A percentile compares a stretch with the other conserved stretches of the same genome.
These are phyloP conservation scores for Coemansia sp. DNA, from an alignment of 192 early-diverging fungal genomes.

Conservation along the genomic window DNA sequence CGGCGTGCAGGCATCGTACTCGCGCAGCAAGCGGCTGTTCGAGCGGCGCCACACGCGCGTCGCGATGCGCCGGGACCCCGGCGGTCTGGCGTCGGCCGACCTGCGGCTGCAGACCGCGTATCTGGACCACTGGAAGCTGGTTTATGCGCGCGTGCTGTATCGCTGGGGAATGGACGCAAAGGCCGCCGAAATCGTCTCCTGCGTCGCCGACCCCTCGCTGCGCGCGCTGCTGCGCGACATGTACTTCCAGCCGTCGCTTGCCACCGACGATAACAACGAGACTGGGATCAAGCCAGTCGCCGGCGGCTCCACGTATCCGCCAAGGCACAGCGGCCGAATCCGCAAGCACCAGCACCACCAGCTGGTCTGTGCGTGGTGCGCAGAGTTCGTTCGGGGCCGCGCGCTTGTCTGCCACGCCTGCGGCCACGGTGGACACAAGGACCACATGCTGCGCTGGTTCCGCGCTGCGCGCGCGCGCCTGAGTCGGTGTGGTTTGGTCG, in stretches of 20 bases:
- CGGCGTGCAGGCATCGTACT: slow-evolving; percentile 15
- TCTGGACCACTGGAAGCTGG: slow-evolving; percentile 51
- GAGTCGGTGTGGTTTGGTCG: slow-evolving; percentile 18
- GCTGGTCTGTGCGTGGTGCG: slow-evolving; percentile 51
- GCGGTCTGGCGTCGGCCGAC: neutral
- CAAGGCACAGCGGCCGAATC: too few species aligned
- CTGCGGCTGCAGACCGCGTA: slow-evolving; percentile 24
- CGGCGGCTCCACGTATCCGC: slow-evolving; percentile 12
- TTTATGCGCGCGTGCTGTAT: slow-evolving; percentile 46
- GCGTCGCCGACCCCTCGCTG: slow-evolving; percentile 27
- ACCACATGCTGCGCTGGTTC: slow-evolving; percentile 54
- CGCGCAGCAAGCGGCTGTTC: slow-evolving; percentile 28
- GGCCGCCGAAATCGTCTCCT: slow-evolving; percentile 50
- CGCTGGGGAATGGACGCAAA: slow-evolving; percentile 43
- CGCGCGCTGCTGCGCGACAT: slow-evolving; percentile 32
- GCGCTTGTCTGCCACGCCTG: slow-evolving; percentile 52
- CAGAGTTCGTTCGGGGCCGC: slow-evolving; percentile 52
- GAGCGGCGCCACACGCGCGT: slow-evolving; percentile 26
- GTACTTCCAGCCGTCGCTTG: slow-evolving; percentile 44
- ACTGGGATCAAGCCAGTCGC: slow-evolving; percentile 16
- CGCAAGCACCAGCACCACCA: slow-evolving; percentile 19
- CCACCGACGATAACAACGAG: slow-evolving; percentile 32
- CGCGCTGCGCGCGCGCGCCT: slow-evolving; percentile 34
- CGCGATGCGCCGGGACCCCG: slow-evolving; percentile 6
- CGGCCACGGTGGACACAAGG: slow-evolving; percentile 54